Percentiles rank a stretch among this genome's conserved stretches.
Conservation (phyloP, 768 basidiomycete species). For the Cystofilobasidium bisporidii region DNA sequence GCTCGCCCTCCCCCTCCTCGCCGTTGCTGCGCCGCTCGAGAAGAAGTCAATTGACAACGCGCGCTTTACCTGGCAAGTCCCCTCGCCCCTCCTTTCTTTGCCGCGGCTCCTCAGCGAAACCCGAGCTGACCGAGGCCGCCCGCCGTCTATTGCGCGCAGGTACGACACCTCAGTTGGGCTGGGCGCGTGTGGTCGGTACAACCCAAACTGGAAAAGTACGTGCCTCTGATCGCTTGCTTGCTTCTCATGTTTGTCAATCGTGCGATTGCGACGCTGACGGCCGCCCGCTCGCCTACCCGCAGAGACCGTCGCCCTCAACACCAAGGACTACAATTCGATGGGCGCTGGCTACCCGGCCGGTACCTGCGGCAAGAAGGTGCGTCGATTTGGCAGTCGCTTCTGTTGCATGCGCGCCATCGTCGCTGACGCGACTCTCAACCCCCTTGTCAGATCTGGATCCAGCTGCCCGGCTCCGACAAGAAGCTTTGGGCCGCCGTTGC, state of each 20-base stretch:
- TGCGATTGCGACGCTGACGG: too few relatives aligned
- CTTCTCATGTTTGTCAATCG: too few relatives aligned
- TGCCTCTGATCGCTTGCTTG: not conserved
- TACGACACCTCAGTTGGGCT: not conserved
- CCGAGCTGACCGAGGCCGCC: not conserved
- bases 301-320: conserved; percentile 13
- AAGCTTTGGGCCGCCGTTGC: not conserved
- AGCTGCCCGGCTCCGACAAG: not conserved
- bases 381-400: too few relatives aligned
- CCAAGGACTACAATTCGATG: not conserved
- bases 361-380: conserved; percentile 3
- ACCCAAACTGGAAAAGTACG: not conserved
- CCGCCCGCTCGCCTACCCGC: not conserved
- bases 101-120: too few relatives aligned
- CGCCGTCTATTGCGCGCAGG: not conserved
- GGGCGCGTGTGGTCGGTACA: not conserved
- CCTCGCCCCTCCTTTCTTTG: too few relatives aligned
- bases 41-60: not conserved
- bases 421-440: too few relatives aligned
- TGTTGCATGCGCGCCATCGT: too few relatives aligned
- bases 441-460: conserved; percentile 11
- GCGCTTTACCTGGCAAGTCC: conserved; percentile 1
- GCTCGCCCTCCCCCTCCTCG: conserved; percentile 13
- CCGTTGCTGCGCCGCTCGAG: conserved; percentile 3
- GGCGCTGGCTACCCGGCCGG: conserved; percentile 5